Base-by-base conservation (phyloP, 139 green algal genomes). In the Closterium sp. region DNA sequence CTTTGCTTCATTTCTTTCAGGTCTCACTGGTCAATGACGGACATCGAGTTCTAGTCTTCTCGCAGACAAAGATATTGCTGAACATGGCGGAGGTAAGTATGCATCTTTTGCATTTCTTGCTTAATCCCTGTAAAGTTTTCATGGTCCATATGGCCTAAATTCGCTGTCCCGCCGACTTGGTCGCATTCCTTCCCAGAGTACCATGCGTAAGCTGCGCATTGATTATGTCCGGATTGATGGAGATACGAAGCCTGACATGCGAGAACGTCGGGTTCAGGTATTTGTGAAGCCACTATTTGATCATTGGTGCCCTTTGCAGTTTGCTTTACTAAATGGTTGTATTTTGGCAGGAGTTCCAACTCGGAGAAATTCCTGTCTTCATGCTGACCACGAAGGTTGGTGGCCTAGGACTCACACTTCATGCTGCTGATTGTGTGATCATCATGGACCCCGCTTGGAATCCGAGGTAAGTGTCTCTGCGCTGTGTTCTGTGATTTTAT, bases 321-420 rank as follows among this genome's bases (percentile, higher is more conserved):
- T 27, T 73, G 6, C 17, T 73, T 22, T 73, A 73, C 13, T 45
- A 38, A 38, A 38, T 45, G 2, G 2, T 45, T 45, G 2, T 45
- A 17, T 73, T 5, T 73, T 73, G 50, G 50, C 50, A 73, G 50
- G 50, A 73, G 50, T 73, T 73, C 2, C 50, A 73, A 73, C 50
- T 73, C 24, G 50, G 50, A 73, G 50, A 73, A 73, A 73, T 98
- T 87, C 97, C 96, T 4, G 95, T 99, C 10, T 98, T 99, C 92
- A 95, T 99, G 89, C 96, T 99, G 19, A 98, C 98, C 7, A 96
- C 96, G 10, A 32, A 91, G 32, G 98, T 99, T 32, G 98, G 98
- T 7, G 98, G 98, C 7, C 93, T 99, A 88, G 98, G 98, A 2
- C 94, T 99, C 27, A 99, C 97, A 9, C 95, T 99, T 9, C 99